phyloP scores from a whole-genome alignment of 768 basidiomycete genomes.

The Boletus sp. region DNA sequence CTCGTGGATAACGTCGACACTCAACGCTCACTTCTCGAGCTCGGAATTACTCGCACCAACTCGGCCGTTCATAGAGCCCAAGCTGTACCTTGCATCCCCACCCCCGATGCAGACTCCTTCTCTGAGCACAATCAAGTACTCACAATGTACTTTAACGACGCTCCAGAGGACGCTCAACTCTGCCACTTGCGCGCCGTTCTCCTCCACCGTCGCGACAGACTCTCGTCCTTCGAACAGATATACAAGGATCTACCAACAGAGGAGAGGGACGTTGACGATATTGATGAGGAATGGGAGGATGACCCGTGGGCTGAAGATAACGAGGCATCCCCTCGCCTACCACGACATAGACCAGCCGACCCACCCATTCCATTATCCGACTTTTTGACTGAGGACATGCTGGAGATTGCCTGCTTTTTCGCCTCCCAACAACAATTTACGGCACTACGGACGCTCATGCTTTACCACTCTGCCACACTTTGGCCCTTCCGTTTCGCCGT shows the following conservation, averaged over 20 bases:
- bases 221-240: conserved; percentile 73
- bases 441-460: conserved; percentile 56
- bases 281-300: conserved; percentile 48
- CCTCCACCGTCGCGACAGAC: conserved; percentile 63
- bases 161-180: conserved; percentile 61
- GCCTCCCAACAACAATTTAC: conserved; percentile 61
- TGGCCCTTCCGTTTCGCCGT: conserved; percentile 72
- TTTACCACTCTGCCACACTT: conserved; percentile 53
- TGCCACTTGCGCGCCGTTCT: conserved; percentile 66
- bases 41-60: conserved; percentile 62
- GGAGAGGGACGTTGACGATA: conserved; percentile 28
- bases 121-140: conserved; percentile 30
- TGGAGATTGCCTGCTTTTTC: conserved; percentile 59
- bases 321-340: conserved; percentile 25
- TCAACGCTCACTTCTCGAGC: conserved; percentile 57
- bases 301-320: conserved; percentile 66
- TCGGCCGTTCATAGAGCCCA: conserved; percentile 47
- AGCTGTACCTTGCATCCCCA: conserved; percentile 32
- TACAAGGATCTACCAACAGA: conserved; percentile 39
- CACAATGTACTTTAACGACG: conserved; percentile 51
- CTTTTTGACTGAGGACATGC: conserved; percentile 62
- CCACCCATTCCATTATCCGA: conserved; percentile 52
- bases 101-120: conserved; percentile 20
- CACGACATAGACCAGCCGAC: conserved; percentile 28
- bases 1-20: conserved; percentile 54